These are phyloP conservation scores for Sequoia sempervirens DNA, from an alignment of 75 land plant species.

Conservation along the genomic window DNA sequence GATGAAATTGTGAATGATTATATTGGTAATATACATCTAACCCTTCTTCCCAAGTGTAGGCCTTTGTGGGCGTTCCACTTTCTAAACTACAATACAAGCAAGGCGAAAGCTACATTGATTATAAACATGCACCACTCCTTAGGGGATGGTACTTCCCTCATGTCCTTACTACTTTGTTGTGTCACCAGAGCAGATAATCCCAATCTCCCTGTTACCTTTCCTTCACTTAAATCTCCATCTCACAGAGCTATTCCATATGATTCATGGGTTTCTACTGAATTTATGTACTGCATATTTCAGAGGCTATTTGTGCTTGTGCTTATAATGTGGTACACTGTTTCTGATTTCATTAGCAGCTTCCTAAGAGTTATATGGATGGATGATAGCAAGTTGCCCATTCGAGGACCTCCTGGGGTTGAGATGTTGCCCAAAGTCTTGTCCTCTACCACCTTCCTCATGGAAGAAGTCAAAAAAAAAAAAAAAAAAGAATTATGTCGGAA, in stretches of 20 bases:
- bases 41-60: too few relatives aligned
- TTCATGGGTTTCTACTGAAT: not conserved
- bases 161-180: not conserved
- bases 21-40: too few relatives aligned
- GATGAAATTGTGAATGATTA: too few relatives aligned
- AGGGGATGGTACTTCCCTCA: slow-evolving; percentile 1
- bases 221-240: not conserved
- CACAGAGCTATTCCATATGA: not conserved
- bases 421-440: too few relatives aligned
- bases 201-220: not conserved
- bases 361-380: not conserved
- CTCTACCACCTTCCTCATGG: too few relatives aligned
- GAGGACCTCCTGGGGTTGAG: not conserved
- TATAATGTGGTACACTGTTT: not conserved
- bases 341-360: not conserved
- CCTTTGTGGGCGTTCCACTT: too few relatives aligned
- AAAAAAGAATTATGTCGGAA: too few relatives aligned
- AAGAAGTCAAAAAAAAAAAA: too few relatives aligned
- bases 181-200: not conserved
- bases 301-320: not conserved
- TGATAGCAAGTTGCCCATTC: not conserved
- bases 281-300: not conserved
- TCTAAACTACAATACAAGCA: too few relatives aligned
- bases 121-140: too few relatives aligned
- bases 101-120: too few relatives aligned